These are phyloP conservation scores for Lolium rigidum DNA, from an alignment of 176 grass and related monocot species.

Conservation along the genomic window DNA sequence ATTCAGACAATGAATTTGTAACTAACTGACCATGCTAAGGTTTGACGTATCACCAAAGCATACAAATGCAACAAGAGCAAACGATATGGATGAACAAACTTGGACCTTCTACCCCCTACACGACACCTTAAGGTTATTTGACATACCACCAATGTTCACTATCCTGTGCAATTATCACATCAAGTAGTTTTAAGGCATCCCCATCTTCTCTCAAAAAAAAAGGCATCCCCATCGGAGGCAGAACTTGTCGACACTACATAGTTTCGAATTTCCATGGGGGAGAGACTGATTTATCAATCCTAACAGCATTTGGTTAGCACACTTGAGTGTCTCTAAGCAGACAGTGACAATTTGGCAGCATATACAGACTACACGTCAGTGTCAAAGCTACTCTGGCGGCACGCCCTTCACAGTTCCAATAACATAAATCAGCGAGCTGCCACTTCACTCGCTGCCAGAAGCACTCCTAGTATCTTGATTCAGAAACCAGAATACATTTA, in stretches of 20 bases:
- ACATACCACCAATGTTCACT: constrained; percentile 10
- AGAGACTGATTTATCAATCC: not conserved
- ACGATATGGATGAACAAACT: constrained; percentile 8
- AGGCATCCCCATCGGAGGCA: not conserved
- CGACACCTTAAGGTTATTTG: not conserved
- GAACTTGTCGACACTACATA: not conserved
- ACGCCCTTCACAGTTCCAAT: not conserved
- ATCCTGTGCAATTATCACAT: constrained; percentile 13
- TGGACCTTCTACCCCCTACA: not conserved
- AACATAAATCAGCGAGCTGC: not conserved
- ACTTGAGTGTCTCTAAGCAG: not conserved
- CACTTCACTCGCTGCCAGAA: not conserved
- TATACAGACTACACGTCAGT: not conserved
- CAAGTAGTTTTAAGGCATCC: not conserved
- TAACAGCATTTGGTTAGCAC: not conserved
- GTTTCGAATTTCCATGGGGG: not conserved
- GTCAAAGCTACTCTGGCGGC: constrained; percentile 15
- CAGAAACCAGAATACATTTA: not conserved
- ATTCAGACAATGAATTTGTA: constrained; percentile 9
- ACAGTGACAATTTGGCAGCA: constrained; percentile 26
- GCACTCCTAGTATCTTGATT: not conserved
- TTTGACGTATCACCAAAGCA: constrained; percentile 22
- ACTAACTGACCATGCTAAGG: not conserved
- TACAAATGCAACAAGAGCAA: not conserved
- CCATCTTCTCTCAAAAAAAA: not conserved